Base-by-base conservation (phyloP, 345 rosid genomes). In the Euphorbia peplus region DNA sequence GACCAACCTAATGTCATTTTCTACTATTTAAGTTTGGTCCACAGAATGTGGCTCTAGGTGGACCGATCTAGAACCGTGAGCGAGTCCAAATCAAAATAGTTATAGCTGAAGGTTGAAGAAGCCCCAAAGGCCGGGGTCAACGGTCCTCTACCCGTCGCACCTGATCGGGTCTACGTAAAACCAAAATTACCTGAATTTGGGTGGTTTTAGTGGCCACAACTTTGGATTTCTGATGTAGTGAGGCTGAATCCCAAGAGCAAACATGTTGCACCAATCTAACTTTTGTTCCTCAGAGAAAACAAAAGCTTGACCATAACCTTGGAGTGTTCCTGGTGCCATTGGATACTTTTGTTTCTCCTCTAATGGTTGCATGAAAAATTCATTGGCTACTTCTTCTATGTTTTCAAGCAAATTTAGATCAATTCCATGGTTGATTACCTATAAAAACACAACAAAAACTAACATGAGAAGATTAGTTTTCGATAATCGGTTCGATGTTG, bases 211-310 rank as follows among this genome's bases (percentile, higher is more conserved):
- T 24, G 97, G 98, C 98, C 98, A 91, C 3, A 91, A 77, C 71
- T 88, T 80, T 55, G 92, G 96, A 80, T 85, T 83, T 73, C 92
- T 81, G 39, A 93, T 83, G 64, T 13, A 77, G 65, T 78, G 85
- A 66, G 98, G 98, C 64, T 85, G 86, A 71, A 93, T 68, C 44
- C 97, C 98, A 67, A 93, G 97, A 28, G 97, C 97, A 75, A 91
- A 85, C 97, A 89, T 93, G 80, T 91, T 93, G 82, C 97, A 91
- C 98, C 98, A 93, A 68, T 93, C 98, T 57, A 93, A 83, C 79
- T 93, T 93, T 78, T 93, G 97, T 67, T 89, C 86, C 80, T 93
- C 96, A 0, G 98, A 89, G 84, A 93, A 91, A 18, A 91, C 87
- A 70, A 93, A 93, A 63, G 98, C 98, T 73, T 91, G 96, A 12